A percentile compares a stretch with the other conserved stretches of the same genome.
phyloP scores from a whole-genome alignment of 768 basidiomycete species.

The Xerocomellus intermedius region DNA sequence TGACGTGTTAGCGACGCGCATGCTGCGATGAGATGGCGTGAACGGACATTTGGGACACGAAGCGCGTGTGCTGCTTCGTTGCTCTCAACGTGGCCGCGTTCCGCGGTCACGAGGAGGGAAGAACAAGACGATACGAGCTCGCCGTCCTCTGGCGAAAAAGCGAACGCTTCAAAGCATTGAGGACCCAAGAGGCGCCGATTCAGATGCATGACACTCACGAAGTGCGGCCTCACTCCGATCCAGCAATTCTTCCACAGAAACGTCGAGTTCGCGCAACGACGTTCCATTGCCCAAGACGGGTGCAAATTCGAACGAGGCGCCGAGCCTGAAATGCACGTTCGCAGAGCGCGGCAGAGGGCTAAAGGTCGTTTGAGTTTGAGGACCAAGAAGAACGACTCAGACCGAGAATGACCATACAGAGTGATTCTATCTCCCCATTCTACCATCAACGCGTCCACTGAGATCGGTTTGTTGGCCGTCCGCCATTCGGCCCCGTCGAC shows the following conservation, averaged over 20 bases:
- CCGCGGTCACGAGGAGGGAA: not conserved
- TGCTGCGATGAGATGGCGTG: not conserved
- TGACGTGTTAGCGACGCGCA: not conserved
- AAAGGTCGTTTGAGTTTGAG: not conserved
- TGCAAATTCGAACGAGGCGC: not conserved
- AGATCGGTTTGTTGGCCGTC: not conserved
- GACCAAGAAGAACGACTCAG: not conserved
- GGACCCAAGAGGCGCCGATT: too few species aligned
- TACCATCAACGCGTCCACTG: not conserved
- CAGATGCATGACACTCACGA: not conserved
- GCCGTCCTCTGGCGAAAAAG: not conserved
- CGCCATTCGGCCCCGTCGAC: not conserved
- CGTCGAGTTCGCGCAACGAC: not conserved
- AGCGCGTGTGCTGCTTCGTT: too few species aligned
- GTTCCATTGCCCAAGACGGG: not conserved
- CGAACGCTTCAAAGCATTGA: not conserved
- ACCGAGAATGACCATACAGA: not conserved
- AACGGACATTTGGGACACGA: too few species aligned
- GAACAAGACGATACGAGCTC: not conserved
- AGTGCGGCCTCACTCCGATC: not conserved
- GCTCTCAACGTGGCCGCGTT: not conserved
- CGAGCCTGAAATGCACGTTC: not conserved
- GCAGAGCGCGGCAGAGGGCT: not conserved
- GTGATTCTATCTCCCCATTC: not conserved
- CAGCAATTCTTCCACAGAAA: not conserved